Base-by-base conservation (phyloP, 2,329 filamentous ascomycete species). In the Cladobotryum mycophilum region DNA sequence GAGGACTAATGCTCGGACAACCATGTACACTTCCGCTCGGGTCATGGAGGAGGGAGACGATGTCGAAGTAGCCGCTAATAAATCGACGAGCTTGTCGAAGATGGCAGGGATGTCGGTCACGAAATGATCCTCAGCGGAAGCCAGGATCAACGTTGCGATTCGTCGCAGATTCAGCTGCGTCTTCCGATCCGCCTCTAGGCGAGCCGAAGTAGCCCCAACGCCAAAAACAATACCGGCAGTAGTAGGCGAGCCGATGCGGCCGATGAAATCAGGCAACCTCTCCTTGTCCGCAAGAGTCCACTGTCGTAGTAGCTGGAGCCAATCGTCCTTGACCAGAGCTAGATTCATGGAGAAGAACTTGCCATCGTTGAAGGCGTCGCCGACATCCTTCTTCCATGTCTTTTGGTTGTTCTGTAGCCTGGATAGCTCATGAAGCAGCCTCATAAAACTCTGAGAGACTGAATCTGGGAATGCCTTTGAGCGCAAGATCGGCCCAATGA, bases 201-300 rank as follows among this genome's bases (percentile, higher is more conserved):
- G 80, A 35, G 93, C 93, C 41, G 91, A 95, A 18, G 89, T 90
- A 6, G 93, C 93, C 11, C 95, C 95, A 1, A 99, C 93, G n/a
- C 93, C 93, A 62, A 99, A 99, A 65, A 99, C 92, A 59, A 99
- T 95, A 8, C 93, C 93, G 0, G 95, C 93, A 13, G 91, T 92
- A 1, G 91, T 89, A 5, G 93, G 93, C 4, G 91, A 81, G 5
- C 84, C 84, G 55, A 99, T 80, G 17, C 89, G 85, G 36, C 80
- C 76, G 8, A 97, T 70, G 4, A 96, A 74, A 55, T 99, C 93
- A 0, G 84, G 75, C 70, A 99, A 79, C 43, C 88, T 83, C 49
- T 96, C 91, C 69, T 95, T 96, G 67, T 99, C 93, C 14, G 81
- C 81, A 13, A 91, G 71, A 3, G 83, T 79, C 88, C 91, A 96